Evolutionary conservation across 2,329 filamentous ascomycete genomes (phyloP).

Genomic region (Epicoccum nigrum): DNA sequence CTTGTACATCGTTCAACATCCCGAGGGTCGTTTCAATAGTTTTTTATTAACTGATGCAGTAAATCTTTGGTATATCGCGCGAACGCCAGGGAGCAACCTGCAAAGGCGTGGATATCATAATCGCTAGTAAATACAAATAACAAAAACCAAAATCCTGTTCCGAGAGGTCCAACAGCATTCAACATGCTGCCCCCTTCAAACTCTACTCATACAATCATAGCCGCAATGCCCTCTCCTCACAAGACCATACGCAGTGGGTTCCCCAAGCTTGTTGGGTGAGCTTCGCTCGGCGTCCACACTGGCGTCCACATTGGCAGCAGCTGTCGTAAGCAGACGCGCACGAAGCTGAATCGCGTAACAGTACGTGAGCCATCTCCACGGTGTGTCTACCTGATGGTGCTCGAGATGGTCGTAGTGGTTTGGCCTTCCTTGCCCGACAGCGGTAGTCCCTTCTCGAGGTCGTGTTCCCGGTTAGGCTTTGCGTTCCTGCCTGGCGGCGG

Average conservation of each 20-base stretch:
- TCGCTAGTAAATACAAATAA: conserved; percentile 14
- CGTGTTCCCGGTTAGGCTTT: conserved; percentile 29
- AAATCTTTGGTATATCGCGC: conserved; percentile 1
- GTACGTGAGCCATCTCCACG: not conserved
- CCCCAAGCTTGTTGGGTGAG: too few species aligned
- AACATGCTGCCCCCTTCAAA: not conserved
- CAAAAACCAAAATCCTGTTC: conserved; percentile 5
- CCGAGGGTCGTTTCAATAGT: too few species aligned
- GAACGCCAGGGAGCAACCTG: not conserved
- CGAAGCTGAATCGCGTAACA: too few species aligned
- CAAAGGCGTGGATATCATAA: conserved; percentile 25
- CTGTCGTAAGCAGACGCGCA: too few species aligned
- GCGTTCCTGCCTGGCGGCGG: conserved; percentile 38
- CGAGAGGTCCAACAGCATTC: not conserved
- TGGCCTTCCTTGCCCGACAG: conserved; percentile 29
- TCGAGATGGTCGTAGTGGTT: conserved; percentile 46
- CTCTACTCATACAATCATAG: not conserved
- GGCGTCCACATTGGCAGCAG: too few species aligned
- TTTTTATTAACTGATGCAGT: not conserved
- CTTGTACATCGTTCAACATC: too few species aligned
- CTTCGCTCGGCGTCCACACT: too few species aligned
- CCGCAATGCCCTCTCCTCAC: too few species aligned
- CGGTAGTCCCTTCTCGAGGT: conserved; percentile 45
- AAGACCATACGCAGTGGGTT: too few species aligned
- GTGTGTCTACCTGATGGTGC: conserved; percentile 23